A percentile compares a stretch with the other conserved stretches of the same genome.
phyloP scores from a whole-genome alignment of 2,329 filamentous ascomycete genomes.

The Trichoderma koningiopsis region DNA sequence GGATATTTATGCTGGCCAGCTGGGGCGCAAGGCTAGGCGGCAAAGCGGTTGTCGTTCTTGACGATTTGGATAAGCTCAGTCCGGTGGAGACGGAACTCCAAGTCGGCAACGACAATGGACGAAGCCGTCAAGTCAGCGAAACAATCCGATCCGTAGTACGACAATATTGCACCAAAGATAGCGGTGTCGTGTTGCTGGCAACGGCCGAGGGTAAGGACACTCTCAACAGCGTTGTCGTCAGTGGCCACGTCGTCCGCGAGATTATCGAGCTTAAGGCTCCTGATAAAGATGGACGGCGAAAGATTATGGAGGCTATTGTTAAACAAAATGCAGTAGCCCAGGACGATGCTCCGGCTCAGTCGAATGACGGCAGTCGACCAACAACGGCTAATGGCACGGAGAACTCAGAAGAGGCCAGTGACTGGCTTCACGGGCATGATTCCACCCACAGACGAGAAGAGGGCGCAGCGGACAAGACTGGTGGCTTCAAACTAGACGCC shows the following conservation, averaged over 20 bases:
- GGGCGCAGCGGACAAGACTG: slow-evolving; percentile 40
- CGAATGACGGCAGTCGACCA: slow-evolving; percentile 54
- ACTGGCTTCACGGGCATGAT: slow-evolving; percentile 80
- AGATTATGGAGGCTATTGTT: slow-evolving; percentile 80
- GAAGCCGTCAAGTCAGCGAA: slow-evolving; percentile 91
- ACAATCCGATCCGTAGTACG: slow-evolving; percentile 79
- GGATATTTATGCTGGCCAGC: slow-evolving; percentile 83
- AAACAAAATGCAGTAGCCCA: slow-evolving; percentile 52
- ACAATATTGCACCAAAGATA: slow-evolving; percentile 79
- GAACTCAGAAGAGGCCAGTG: slow-evolving; percentile 56
- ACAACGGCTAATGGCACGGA: slow-evolving; percentile 58
- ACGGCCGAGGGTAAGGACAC: slow-evolving; percentile 93
- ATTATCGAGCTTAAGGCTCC: slow-evolving; percentile 88
- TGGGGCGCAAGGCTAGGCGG: slow-evolving; percentile 91
- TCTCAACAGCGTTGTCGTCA: slow-evolving; percentile 85
- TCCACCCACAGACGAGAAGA: slow-evolving; percentile 49
- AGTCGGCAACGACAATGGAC: slow-evolving; percentile 88
- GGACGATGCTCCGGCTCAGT: slow-evolving; percentile 42
- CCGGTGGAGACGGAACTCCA: slow-evolving; percentile 93
- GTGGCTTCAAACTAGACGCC: slow-evolving; percentile 72
- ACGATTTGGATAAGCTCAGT: slow-evolving; percentile 91
- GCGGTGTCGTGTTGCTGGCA: slow-evolving; percentile 81
- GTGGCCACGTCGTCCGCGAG: slow-evolving; percentile 89
- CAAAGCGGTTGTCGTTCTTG: slow-evolving; percentile 79
- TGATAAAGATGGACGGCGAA: slow-evolving; percentile 83